Evolutionary conservation across 2,329 filamentous ascomycete genomes (phyloP).

Genomic region (Phyllosticta citriasiana): DNA sequence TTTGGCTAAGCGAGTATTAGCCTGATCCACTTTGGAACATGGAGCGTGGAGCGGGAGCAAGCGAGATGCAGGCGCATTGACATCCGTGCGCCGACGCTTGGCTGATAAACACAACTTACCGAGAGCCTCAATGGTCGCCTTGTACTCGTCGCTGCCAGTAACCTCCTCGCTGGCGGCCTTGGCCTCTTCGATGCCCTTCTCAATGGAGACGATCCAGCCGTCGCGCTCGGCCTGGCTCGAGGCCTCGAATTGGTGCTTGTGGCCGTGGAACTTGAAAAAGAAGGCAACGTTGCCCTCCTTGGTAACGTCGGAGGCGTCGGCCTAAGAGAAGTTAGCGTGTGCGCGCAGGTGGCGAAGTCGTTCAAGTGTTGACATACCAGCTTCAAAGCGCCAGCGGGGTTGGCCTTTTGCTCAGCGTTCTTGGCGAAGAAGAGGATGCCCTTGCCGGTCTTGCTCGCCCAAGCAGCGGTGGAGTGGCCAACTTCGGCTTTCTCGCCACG

Average conservation of each 20-base stretch:
- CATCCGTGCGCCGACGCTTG: constrained; percentile 14
- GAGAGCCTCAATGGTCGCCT: constrained; percentile 67
- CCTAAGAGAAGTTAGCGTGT: constrained; percentile 35
- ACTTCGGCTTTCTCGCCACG: constrained; percentile 78
- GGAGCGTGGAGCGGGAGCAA: constrained; percentile 18
- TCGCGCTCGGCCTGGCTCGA: constrained; percentile 65
- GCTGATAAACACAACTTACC: constrained; percentile 36
- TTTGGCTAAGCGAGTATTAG: constrained; percentile 31
- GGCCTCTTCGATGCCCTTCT: constrained; percentile 73
- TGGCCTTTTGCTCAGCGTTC: constrained; percentile 70
- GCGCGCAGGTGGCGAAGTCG: not conserved
- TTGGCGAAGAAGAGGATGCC: constrained; percentile 88
- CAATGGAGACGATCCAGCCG: constrained; percentile 80
- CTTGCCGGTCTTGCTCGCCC: constrained; percentile 90
- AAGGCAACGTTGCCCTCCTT: constrained; percentile 74
- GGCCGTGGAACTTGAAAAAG: constrained; percentile 70
- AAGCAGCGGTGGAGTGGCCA: constrained; percentile 71
- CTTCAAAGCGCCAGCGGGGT: constrained; percentile 73
- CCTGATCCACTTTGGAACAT: constrained; percentile 11
- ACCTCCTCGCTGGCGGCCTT: constrained; percentile 69
- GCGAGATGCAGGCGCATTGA: constrained; percentile 18
- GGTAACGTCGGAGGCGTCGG: constrained; percentile 60
- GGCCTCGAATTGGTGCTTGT: constrained; percentile 94
- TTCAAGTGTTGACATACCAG: constrained; percentile 49
- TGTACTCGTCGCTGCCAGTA: constrained; percentile 76